Percentiles rank a stretch among this genome's conserved stretches.
phyloP scores from a whole-genome alignment of 345 rosid genomes.

The Lepidium aucheri region DNA sequence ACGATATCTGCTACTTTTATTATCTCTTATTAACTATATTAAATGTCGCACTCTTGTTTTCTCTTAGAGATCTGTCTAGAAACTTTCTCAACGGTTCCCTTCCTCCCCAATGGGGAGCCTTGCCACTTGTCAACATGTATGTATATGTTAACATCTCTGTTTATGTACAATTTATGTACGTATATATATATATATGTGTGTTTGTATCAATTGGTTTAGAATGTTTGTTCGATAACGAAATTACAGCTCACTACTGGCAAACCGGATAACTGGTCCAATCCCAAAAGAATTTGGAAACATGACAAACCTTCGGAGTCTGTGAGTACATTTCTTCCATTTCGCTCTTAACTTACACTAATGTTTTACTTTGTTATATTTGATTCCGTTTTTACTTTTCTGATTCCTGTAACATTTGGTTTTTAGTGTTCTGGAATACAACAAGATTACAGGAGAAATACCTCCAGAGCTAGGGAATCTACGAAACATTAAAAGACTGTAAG shows the following conservation, averaged over 20 bases:
- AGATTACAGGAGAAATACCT: constrained; percentile 35
- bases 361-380: not conserved
- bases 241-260: constrained; percentile 40
- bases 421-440: constrained; percentile 34
- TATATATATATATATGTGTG: constrained; percentile 19
- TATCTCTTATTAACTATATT: not conserved
- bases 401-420: not conserved
- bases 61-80: constrained; percentile 36
- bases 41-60: not conserved
- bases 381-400: not conserved
- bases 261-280: constrained; percentile 40
- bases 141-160: not conserved
- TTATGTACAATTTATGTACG: not conserved
- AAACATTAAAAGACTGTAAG: constrained; percentile 16
- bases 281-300: constrained; percentile 47
- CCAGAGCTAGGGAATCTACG: constrained; percentile 34
- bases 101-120: constrained; percentile 44
- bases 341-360: not conserved
- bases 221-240: not conserved
- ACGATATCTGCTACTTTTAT: not conserved
- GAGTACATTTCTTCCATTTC: constrained; percentile 14
- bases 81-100: constrained; percentile 49
- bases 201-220: not conserved
- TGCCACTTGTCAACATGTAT: constrained; percentile 32
- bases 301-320: constrained; percentile 34